A percentile compares a stretch with the other conserved stretches of the same genome.
Evolutionary conservation across 805 yeast genomes (phyloP).

Genomic region (Starmerella asiatica): DNA sequence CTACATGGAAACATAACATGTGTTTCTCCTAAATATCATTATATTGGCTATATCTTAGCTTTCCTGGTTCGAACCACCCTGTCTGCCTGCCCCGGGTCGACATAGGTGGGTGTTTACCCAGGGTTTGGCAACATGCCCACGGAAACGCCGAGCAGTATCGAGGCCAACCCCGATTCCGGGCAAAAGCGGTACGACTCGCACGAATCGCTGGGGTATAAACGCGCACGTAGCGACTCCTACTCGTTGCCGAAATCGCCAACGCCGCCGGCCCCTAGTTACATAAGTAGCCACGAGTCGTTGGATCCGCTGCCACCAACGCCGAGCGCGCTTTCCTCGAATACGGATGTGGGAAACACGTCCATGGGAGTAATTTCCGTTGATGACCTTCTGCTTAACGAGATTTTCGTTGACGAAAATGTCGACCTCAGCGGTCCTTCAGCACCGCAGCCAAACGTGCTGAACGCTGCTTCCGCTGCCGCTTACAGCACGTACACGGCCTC

Average conservation of each 20-base stretch:
- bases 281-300: background rate
- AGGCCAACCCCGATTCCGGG: slow-evolving; percentile 1
- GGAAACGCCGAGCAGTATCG: slow-evolving; percentile 12
- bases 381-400: background rate
- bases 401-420: background rate
- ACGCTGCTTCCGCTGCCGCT: background rate
- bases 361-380: background rate
- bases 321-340: background rate
- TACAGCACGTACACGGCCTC: too few species aligned
- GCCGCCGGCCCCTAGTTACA: too few species aligned
- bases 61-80: too few species aligned
- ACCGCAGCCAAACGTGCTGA: background rate
- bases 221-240: background rate
- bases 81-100: too few species aligned
- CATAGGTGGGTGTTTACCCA: too few species aligned
- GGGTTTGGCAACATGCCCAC: background rate
- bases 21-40: too few species aligned
- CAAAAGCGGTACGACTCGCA: slow-evolving; percentile 7
- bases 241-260: too few species aligned
- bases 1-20: too few species aligned
- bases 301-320: slow-evolving; percentile 1
- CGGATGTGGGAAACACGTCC: background rate
- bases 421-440: too few species aligned
- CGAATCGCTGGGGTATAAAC: slow-evolving; percentile 11
- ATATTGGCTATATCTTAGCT: too few species aligned